Conservation (phyloP, 73 alveolate species). For the Symbiodinium pilosum region DNA sequence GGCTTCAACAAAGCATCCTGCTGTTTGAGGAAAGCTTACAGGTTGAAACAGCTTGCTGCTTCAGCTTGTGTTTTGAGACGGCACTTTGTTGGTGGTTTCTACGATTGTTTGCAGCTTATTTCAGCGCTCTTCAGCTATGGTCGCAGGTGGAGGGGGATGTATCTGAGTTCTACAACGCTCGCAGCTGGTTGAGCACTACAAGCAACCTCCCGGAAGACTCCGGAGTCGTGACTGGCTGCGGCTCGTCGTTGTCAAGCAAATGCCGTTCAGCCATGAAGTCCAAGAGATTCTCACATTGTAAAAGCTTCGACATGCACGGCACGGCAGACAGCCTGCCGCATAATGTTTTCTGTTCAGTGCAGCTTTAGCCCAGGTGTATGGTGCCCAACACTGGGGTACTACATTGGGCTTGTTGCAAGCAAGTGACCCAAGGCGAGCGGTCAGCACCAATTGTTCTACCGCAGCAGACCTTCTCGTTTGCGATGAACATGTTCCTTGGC, state of each 20-base stretch:
- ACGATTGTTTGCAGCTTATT: not conserved
- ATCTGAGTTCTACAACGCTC: constrained; percentile 57
- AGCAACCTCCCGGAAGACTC: constrained; percentile 54
- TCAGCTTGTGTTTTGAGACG: not conserved
- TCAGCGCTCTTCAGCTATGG: not conserved
- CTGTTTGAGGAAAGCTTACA: not conserved
- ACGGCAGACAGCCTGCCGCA: too few species aligned
- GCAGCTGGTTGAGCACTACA: constrained; percentile 76
- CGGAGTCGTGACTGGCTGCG: constrained; percentile 31
- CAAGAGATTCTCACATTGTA: too few species aligned
- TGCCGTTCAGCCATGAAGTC: too few species aligned
- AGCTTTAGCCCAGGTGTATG: too few species aligned
- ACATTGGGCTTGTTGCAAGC: too few species aligned
- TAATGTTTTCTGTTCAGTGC: too few species aligned
- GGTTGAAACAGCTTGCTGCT: not conserved
- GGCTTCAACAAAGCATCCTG: not conserved
- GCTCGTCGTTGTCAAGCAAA: too few species aligned
- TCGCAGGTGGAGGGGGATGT: constrained; percentile 9
- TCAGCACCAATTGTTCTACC: constrained; percentile 43
- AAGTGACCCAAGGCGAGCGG: constrained; percentile 52
- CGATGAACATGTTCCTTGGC: constrained; percentile 52
- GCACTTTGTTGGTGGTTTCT: not conserved
- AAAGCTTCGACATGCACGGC: too few species aligned
- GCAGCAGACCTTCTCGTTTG: constrained; percentile 61
- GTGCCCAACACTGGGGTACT: too few species aligned